phyloP scores from a whole-genome alignment of 768 basidiomycete genomes.

The Podaxis sp. region DNA sequence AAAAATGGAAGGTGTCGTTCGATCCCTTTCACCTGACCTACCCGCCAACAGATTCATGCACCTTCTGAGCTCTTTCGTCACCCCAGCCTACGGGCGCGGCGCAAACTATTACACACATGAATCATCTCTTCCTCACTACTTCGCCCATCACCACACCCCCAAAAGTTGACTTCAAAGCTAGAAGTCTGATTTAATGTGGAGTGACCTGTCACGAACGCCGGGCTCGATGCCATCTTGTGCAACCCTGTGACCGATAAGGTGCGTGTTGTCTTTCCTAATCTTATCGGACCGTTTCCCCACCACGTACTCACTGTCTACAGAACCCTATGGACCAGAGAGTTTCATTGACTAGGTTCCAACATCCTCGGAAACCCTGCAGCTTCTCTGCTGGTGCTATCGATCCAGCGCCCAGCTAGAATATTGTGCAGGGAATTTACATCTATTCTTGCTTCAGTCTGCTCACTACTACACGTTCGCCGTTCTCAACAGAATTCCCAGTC shows the following conservation, averaged over 20 bases:
- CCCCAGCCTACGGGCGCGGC: background rate
- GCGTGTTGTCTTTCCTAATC: slow-evolving; percentile 19
- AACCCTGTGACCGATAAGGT: slow-evolving; percentile 19
- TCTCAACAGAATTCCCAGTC: slow-evolving; percentile 21
- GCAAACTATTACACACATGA: background rate
- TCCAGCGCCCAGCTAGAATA: slow-evolving; percentile 6
- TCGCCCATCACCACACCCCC: background rate
- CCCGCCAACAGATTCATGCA: background rate
- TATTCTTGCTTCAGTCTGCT: slow-evolving; percentile 1
- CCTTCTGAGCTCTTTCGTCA: background rate
- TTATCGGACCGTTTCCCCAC: slow-evolving; percentile 4
- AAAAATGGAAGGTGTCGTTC: slow-evolving; percentile 18
- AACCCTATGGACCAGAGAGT: background rate
- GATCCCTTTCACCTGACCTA: slow-evolving; percentile 8
- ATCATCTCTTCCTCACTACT: background rate
- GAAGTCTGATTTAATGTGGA: slow-evolving; percentile 13
- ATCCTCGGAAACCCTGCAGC: background rate
- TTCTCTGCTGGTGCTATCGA: background rate
- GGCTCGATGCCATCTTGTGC: slow-evolving; percentile 10
- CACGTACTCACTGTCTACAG: background rate
- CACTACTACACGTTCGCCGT: slow-evolving; percentile 13
- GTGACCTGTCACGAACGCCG: slow-evolving; percentile 2
- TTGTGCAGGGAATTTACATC: background rate
- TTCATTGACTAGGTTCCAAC: background rate
- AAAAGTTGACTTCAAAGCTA: slow-evolving; percentile 13